Conservation (phyloP, 805 yeast genomes). For the Saccharomycopsis sp. region DNA sequence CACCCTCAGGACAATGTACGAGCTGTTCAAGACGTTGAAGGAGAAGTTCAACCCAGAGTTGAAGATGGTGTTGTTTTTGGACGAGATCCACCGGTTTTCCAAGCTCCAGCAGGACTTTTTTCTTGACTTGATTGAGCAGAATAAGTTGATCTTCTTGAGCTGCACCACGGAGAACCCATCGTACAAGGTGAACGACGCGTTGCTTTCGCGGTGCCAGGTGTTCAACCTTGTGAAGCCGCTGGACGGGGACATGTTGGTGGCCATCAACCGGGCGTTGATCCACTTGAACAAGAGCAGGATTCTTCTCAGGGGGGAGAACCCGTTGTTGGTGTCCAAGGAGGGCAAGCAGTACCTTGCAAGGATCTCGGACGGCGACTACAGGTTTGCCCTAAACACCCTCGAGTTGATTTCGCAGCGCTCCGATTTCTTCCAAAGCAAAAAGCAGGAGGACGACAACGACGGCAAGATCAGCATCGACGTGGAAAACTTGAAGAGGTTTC, state of each 20-base stretch:
- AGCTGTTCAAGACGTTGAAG: constrained; percentile 28
- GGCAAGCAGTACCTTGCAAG: constrained; percentile 61
- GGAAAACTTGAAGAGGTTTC: constrained; percentile 28
- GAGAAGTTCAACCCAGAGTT: constrained; percentile 29
- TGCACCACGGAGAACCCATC: constrained; percentile 96
- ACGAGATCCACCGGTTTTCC: constrained; percentile 86
- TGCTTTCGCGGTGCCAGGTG: constrained; percentile 76
- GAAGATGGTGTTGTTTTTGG: constrained; percentile 70
- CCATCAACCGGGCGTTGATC: constrained; percentile 51
- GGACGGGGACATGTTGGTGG: constrained; percentile 38
- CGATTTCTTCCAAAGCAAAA: constrained; percentile 28
- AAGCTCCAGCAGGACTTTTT: constrained; percentile 84
- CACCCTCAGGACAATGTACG: constrained; percentile 58
- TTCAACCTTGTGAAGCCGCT: constrained; percentile 55
- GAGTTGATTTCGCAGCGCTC: constrained; percentile 47
- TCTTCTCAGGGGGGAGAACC: constrained; percentile 8
- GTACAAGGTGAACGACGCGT: constrained; percentile 71
- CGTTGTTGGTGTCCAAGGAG: constrained; percentile 31
- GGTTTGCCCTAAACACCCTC: constrained; percentile 70
- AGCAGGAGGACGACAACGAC: constrained; percentile 10
- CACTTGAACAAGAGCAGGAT: constrained; percentile 38
- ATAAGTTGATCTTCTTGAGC: constrained; percentile 75
- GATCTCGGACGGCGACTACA: constrained; percentile 79
- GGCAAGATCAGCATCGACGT: constrained; percentile 8
- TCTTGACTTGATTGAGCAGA: constrained; percentile 75